Percentiles rank a stretch among this genome's conserved stretches.
phyloP scores from a whole-genome alignment of 192 early-diverging fungal species.

The Backusella morwellensis region DNA sequence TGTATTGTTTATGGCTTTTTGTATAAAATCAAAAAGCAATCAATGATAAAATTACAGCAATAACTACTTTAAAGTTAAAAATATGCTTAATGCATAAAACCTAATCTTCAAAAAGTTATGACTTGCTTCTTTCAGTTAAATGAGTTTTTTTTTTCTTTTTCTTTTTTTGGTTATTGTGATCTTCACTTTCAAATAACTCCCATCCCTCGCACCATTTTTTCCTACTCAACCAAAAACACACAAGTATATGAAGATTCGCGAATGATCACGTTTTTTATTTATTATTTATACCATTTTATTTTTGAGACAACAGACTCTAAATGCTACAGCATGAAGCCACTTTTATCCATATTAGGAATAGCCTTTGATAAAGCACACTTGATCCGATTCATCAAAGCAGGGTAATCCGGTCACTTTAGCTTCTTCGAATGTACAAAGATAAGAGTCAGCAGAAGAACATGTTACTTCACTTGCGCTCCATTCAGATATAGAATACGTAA shows the following conservation, averaged over 20 bases:
- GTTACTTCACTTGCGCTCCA: not conserved
- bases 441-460: not conserved
- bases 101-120: not conserved
- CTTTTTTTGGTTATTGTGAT: too few species aligned
- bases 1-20: not conserved
- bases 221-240: not conserved
- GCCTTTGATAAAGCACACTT: slow-evolving; percentile 36
- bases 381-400: slow-evolving; percentile 29
- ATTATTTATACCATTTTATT: not conserved
- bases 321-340: not conserved
- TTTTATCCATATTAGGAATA: slow-evolving; percentile 14
- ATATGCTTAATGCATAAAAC: not conserved
- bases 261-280: not conserved
- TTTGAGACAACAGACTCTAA: not conserved
- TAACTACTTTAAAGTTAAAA: not conserved
- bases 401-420: slow-evolving; percentile 19
- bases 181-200: too few species aligned
- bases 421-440: slow-evolving; percentile 21
- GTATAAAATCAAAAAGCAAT: not conserved
- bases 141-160: too few species aligned
- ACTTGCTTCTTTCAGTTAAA: too few species aligned
- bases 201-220: not conserved
- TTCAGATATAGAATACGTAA: not conserved
- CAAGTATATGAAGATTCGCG: not conserved
- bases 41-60: not conserved